Conservation (phyloP, 75 land plant species). For the Pseudotsuga menziesii region DNA sequence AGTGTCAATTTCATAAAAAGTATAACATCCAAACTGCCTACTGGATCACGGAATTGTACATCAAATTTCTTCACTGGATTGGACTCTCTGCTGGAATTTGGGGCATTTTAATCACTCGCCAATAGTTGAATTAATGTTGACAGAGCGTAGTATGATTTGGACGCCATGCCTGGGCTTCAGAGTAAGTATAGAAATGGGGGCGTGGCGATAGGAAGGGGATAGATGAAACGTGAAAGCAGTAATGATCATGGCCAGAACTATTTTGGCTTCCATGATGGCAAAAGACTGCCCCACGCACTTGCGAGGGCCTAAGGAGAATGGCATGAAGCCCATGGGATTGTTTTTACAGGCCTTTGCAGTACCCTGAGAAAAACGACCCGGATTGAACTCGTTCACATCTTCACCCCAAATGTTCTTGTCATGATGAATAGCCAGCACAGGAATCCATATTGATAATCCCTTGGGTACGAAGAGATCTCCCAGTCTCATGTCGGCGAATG, state of each 20-base stretch:
- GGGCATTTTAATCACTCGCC: too few relatives aligned
- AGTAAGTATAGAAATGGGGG: slow-evolving; percentile 37
- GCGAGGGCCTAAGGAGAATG: slow-evolving; percentile 56
- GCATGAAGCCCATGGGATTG: slow-evolving; percentile 44
- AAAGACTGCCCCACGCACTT: slow-evolving; percentile 59
- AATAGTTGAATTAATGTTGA: too few relatives aligned
- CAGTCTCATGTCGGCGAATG: slow-evolving; percentile 40
- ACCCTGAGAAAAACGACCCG: slow-evolving; percentile 47
- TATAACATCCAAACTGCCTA: too few relatives aligned
- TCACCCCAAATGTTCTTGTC: slow-evolving; percentile 38
- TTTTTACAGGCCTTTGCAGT: slow-evolving; percentile 35
- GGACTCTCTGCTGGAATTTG: too few relatives aligned
- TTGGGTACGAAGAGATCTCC: slow-evolving; percentile 32
- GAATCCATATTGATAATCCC: slow-evolving; percentile 16
- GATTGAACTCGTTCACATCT: slow-evolving; percentile 49
- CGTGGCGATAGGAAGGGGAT: slow-evolving; percentile 52
- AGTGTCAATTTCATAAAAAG: too few relatives aligned
- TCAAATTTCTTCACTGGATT: too few relatives aligned
- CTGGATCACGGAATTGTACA: too few relatives aligned
- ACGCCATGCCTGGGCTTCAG: slow-evolving; percentile 55
- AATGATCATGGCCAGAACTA: slow-evolving; percentile 56
- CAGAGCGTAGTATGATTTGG: slow-evolving; percentile 21
- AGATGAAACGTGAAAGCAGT: slow-evolving; percentile 34
- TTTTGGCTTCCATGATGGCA: slow-evolving; percentile 54
- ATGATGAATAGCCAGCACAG: slow-evolving; percentile 26